phyloP scores from a whole-genome alignment of 805 yeast species.

The Sugiyamaella marilandica region DNA sequence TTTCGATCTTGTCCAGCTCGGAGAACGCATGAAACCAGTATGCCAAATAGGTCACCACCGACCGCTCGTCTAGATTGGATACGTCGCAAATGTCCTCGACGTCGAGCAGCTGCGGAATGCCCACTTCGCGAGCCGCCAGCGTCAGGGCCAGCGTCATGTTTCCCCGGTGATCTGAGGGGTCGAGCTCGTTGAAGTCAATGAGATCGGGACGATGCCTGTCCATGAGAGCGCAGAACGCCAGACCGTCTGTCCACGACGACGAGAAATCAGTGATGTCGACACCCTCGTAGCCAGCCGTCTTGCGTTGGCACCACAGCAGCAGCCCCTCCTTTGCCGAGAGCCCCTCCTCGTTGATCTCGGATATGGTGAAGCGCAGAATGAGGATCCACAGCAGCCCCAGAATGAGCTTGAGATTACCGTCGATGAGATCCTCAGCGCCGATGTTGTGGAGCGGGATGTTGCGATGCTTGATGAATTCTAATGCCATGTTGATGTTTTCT shows the following conservation, averaged over 20 bases:
- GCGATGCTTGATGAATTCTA: constrained; percentile 33
- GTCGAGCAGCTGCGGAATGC: constrained; percentile 50
- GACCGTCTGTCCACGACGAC: constrained; percentile 50
- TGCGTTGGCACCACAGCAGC: constrained; percentile 51
- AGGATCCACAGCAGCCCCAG: constrained; percentile 80
- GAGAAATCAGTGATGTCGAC: constrained; percentile 47
- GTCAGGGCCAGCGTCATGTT: constrained; percentile 38
- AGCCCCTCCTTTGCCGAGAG: constrained; percentile 40
- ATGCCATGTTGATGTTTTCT: constrained; percentile 36
- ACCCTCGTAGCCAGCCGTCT: constrained; percentile 36
- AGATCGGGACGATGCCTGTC: constrained; percentile 40
- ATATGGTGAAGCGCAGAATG: constrained; percentile 36
- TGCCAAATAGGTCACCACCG: constrained; percentile 53
- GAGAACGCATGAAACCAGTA: constrained; percentile 52
- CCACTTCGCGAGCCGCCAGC: constrained; percentile 42
- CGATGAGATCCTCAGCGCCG: constrained; percentile 80
- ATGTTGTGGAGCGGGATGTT: constrained; percentile 36
- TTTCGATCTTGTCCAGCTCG: constrained; percentile 34
- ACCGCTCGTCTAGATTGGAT: constrained; percentile 53
- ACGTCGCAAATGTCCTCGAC: constrained; percentile 47
- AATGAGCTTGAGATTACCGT: constrained; percentile 88
- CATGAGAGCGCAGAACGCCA: constrained; percentile 46
- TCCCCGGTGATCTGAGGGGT: constrained; percentile 28
- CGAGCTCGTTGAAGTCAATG: constrained; percentile 33
- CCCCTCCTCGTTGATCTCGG: constrained; percentile 38